Conservation (phyloP, 306 rosid genomes). For the Hippophae gyantsensis region DNA sequence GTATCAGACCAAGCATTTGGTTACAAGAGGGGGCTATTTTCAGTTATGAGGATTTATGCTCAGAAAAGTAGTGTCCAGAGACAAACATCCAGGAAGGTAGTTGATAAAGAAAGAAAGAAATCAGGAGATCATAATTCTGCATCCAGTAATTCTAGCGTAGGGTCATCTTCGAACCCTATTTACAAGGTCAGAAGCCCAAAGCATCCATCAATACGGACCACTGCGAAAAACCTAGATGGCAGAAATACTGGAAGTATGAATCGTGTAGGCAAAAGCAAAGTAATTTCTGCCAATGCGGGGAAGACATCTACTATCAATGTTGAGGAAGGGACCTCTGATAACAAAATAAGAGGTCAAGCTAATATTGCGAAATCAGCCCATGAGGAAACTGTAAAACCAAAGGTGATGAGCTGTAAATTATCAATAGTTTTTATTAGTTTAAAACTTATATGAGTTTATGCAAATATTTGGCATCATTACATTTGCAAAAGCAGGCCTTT, state of each 20-base stretch:
- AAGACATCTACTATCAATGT: constrained; percentile 20
- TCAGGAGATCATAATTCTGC: constrained; percentile 50
- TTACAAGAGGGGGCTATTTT: constrained; percentile 28
- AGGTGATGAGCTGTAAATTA: constrained; percentile 36
- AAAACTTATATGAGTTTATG: too few species aligned
- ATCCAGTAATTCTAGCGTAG: constrained; percentile 61
- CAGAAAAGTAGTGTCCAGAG: constrained; percentile 37
- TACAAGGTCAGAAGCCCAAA: constrained; percentile 26
- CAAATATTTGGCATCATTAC: too few species aligned
- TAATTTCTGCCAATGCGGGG: constrained; percentile 16
- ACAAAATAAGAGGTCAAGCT: constrained; percentile 19
- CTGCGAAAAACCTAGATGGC: constrained; percentile 23
- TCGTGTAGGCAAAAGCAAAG: constrained; percentile 27
- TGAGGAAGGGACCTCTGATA: constrained; percentile 23
- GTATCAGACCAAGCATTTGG: constrained; percentile 29
- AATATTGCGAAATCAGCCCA: constrained; percentile 24
- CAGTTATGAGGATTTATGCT: constrained; percentile 31
- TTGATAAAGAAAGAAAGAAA: constrained; percentile 23
- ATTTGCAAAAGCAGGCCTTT: too few species aligned
- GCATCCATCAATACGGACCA: constrained; percentile 21
- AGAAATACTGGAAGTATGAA: constrained; percentile 27
- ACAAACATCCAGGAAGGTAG: constrained; percentile 36
- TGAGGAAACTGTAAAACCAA: constrained; percentile 36
- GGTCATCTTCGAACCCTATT: constrained; percentile 53
- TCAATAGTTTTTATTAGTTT: not conserved